Evolutionary conservation across 2,329 filamentous ascomycete species (phyloP).

Genomic region (Teratosphaeria destructans): DNA sequence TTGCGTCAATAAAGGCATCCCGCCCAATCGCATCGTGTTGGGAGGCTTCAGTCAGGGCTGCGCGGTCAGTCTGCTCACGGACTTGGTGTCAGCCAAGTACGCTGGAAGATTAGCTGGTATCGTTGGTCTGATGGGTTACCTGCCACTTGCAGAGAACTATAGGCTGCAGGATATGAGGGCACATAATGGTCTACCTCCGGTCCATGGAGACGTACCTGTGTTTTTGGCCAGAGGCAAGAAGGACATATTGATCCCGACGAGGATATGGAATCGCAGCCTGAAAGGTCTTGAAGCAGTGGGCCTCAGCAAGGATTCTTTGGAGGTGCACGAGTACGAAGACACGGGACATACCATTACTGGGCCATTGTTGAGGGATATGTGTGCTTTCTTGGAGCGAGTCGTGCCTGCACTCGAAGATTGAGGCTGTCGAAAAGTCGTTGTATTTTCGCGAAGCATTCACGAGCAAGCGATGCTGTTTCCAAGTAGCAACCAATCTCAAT

Average conservation of each 20-base stretch:
- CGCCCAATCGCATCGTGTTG: conserved; percentile 33
- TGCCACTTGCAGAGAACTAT: conserved; percentile 26
- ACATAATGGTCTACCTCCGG: conserved; percentile 25
- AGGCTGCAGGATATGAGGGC: conserved; percentile 30
- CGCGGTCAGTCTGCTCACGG: conserved; percentile 35
- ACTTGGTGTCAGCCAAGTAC: conserved; percentile 30
- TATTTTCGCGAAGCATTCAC: neutral
- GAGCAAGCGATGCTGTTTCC: neutral
- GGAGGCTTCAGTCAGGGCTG: conserved; percentile 41
- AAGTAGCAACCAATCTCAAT: neutral
- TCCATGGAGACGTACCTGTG: conserved; percentile 29
- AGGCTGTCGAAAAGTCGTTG: neutral
- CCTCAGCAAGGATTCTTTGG: conserved; percentile 28
- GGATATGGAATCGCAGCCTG: conserved; percentile 32
- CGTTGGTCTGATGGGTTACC: conserved; percentile 37
- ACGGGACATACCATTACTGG: conserved; percentile 37
- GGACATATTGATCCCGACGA: conserved; percentile 39
- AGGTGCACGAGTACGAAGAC: conserved; percentile 38
- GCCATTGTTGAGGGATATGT: conserved; percentile 37
- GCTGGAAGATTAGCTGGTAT: conserved; percentile 32
- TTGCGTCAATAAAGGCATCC: conserved; percentile 31
- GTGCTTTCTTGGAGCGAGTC: conserved; percentile 30
- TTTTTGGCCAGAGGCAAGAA: conserved; percentile 39
- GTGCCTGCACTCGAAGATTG: conserved; percentile 28
- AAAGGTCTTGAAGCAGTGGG: conserved; percentile 32